Evolutionary conservation across 805 yeast species (phyloP), one percentile per base, ranked within the genome.

Genomic region (Alloascoidea hylecoeti): DNA sequence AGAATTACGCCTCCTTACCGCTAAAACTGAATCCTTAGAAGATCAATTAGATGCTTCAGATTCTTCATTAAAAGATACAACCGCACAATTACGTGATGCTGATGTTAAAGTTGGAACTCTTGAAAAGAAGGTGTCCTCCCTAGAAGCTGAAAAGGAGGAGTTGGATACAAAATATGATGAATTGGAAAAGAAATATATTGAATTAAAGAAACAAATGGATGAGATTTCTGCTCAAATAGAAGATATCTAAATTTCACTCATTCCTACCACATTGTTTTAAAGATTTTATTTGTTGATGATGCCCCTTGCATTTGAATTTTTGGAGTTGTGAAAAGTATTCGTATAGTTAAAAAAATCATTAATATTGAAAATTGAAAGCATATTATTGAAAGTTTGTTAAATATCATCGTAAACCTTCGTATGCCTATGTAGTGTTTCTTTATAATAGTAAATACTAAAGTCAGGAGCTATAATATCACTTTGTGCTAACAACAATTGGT

Each of bases 221-320:
- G 96, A 88, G 66, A 88, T 92, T 67, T 79, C 86, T 60, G 85
- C 85, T 58, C 96, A 94, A 68, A 78, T 92, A 63, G 97, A 92
- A 66, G 74, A 57, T 39, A 52, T 63, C 46, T 62, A 54, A 48
- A 18, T 15, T n/a, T n/a, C n/a, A n/a, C n/a, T n/a, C n/a, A n/a
- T n/a, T n/a, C n/a, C n/a, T n/a, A n/a, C 33, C 4, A 34, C 13
- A 5, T 46, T n/a, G n/a, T n/a, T n/a, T n/a, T n/a, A n/a, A n/a
- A n/a, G n/a, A n/a, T n/a, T n/a, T n/a, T n/a, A n/a, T n/a, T n/a
- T n/a, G n/a, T n/a, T n/a, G n/a, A n/a, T n/a, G n/a, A n/a, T n/a
- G n/a, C n/a, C n/a, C n/a, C n/a, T n/a, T n/a, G n/a, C n/a, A n/a
- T n/a, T n/a, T n/a, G n/a, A n/a, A n/a, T n/a, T n/a, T n/a, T n/a